phyloP scores from a whole-genome alignment of 2,329 filamentous ascomycete genomes.

The Coleophoma eucalyptorum region DNA sequence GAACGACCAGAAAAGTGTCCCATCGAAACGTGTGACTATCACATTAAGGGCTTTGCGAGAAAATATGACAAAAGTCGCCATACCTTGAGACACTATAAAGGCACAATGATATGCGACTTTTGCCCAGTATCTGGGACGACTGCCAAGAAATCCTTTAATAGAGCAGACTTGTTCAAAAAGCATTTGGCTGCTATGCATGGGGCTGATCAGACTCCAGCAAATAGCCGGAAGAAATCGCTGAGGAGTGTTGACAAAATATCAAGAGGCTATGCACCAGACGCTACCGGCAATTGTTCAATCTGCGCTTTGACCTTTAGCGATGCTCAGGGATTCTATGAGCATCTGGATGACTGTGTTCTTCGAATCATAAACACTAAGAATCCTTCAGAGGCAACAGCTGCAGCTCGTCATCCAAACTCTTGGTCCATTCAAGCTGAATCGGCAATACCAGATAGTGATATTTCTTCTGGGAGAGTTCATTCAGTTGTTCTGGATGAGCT shows the following conservation, averaged over 20 bases:
- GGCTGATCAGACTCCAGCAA: conserved; percentile 90
- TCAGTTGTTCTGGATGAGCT: too few species aligned
- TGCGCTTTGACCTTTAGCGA: conserved; percentile 81
- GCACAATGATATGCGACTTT: conserved; percentile 96
- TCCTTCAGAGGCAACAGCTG: too few species aligned
- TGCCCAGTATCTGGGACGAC: conserved; percentile 84
- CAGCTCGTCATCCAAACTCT: too few species aligned
- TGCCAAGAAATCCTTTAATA: conserved; percentile 92
- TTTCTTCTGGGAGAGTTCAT: too few species aligned
- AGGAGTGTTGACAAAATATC: conserved; percentile 52
- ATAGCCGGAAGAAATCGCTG: conserved; percentile 69
- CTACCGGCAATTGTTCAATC: conserved; percentile 86
- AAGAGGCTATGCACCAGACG: conserved; percentile 68
- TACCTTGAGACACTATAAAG: conserved; percentile 94
- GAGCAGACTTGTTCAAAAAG: conserved; percentile 95
- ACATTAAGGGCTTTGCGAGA: conserved; percentile 87
- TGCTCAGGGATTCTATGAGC: conserved; percentile 96
- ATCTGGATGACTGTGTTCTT: conserved; percentile 75
- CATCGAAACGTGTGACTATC: conserved; percentile 89
- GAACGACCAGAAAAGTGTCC: conserved; percentile 96
- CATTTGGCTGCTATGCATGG: conserved; percentile 91
- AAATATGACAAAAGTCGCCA: conserved; percentile 99
- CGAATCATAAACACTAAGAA: too few species aligned
- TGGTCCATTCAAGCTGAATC: too few species aligned
- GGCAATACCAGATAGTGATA: too few species aligned